phyloP scores from a whole-genome alignment of 2,329 filamentous ascomycete genomes.

The Coniella lustricola region DNA sequence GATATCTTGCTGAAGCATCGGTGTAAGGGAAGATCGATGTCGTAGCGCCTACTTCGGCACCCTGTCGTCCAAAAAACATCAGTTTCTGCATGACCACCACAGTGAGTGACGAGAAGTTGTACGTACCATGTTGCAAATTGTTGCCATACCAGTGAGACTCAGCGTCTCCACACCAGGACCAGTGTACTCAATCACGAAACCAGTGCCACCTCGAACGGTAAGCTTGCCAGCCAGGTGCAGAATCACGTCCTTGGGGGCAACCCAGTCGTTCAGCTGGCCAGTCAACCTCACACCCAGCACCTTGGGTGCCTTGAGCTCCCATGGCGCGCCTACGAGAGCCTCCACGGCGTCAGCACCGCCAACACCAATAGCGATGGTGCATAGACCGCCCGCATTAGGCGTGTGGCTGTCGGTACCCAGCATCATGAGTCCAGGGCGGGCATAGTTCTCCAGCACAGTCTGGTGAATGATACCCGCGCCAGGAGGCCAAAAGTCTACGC shows the following conservation, averaged over 20 bases:
- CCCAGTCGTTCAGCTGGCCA: slow-evolving; percentile 82
- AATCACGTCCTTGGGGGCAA: slow-evolving; percentile 92
- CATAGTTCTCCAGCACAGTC: slow-evolving; percentile 96
- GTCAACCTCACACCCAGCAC: slow-evolving; percentile 79
- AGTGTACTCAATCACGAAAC: slow-evolving; percentile 90
- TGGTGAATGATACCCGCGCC: slow-evolving; percentile 96
- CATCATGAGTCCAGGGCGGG: slow-evolving; percentile 97
- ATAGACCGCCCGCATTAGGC: slow-evolving; percentile 91
- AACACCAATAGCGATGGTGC: slow-evolving; percentile 91
- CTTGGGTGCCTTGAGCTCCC: slow-evolving; percentile 94
- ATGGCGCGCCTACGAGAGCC: slow-evolving; percentile 89
- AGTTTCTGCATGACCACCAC: too few species aligned
- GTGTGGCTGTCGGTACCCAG: slow-evolving; percentile 96
- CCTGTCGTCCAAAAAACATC: neutral
- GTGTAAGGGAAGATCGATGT: slow-evolving; percentile 95
- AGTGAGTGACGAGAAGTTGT: too few species aligned
- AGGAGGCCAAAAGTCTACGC: slow-evolving; percentile 92
- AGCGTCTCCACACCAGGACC: slow-evolving; percentile 84
- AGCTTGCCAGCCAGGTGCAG: slow-evolving; percentile 80
- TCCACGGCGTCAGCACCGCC: slow-evolving; percentile 96
- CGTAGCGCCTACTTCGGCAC: slow-evolving; percentile 82
- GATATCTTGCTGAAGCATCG: slow-evolving; percentile 73
- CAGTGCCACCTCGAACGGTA: slow-evolving; percentile 89
- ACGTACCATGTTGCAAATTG: slow-evolving; percentile 72
- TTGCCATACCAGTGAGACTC: slow-evolving; percentile 89